Evolutionary conservation across 441 rosid genomes (phyloP), one percentile per base, ranked within the genome.

Genomic region (Erodium trifolium): DNA sequence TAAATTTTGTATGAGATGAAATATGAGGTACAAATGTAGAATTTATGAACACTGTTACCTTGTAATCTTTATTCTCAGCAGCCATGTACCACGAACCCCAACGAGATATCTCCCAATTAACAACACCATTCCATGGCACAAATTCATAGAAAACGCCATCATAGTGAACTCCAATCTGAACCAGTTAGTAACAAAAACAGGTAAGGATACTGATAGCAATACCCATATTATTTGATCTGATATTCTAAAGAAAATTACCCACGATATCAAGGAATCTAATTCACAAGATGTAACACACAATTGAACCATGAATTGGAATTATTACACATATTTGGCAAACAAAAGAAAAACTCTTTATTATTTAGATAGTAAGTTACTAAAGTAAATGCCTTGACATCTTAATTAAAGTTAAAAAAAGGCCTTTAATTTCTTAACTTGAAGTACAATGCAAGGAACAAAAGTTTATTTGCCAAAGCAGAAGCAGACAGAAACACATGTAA

Each of bases 131-230:
- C 97, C 97, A 93, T 11, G 99, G 97, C 70, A 91, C 97, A 84
- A 93, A 93, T 84, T 93, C 97, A 70, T 82, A 88, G 68, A 93
- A 80, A 19, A 75, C 73, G 59, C 96, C 99, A 77, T 75, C 87
- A 75, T 85, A 84, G 72, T 93, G 99, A 47, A 93, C 92, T 76
- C 99, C 95, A 79, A 93, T 77, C 97, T 93, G 88, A 83, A 79
- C 8, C 71, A 68, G 43, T 31, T 34, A 0, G n/a, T 49, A 63
- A 23, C 35, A 39, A 17, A 73, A 65, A 31, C 14, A 23, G 55
- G 62, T 63, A 3, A 59, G 34, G 7, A 59, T 8, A 59, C 63
- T n/a, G 63, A 59, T 4, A 53, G 2, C 27, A 17, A 16, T 6
- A 17, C 9, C 5, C 39, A 5, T 13, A 16, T 34, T 13, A 19